These are phyloP conservation scores for Sordariomycetes sp. DNA, from an alignment of 2,329 filamentous ascomycete species.

Conservation along the genomic window DNA sequence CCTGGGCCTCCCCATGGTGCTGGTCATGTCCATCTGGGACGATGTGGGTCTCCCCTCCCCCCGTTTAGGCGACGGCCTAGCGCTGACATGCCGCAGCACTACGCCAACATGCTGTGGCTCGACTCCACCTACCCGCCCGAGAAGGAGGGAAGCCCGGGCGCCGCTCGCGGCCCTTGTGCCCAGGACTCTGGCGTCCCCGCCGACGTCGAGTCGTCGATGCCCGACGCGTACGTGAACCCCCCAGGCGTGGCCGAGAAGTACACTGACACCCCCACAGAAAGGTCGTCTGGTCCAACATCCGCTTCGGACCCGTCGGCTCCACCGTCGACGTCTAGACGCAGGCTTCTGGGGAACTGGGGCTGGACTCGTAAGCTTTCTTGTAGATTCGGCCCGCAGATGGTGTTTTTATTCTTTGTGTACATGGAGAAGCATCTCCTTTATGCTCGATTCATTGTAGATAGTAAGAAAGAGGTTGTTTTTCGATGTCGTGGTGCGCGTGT, in stretches of 20 bases:
- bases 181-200: constrained; percentile 13
- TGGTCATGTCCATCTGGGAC: constrained; percentile 50
- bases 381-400: not conserved
- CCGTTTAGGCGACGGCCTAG: not conserved
- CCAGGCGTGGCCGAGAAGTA: not conserved
- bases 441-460: not conserved
- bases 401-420: not conserved
- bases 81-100: constrained; percentile 23
- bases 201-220: constrained; percentile 11
- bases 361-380: not conserved
- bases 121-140: constrained; percentile 50
- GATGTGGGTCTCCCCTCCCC: constrained; percentile 17
- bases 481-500: not conserved
- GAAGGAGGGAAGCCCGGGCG: constrained; percentile 13
- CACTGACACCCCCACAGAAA: constrained; percentile 7
- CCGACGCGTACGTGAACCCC: constrained; percentile 12
- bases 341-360: not conserved
- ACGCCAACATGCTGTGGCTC: constrained; percentile 64
- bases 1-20: constrained; percentile 47
- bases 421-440: not conserved
- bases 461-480: not conserved
- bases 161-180: constrained; percentile 14
- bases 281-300: constrained; percentile 38
- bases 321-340: constrained; percentile 15
- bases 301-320: constrained; percentile 32